Evolutionary conservation across 179 eudicot genomes (phyloP).

Genomic region (Beta corolliflora): DNA sequence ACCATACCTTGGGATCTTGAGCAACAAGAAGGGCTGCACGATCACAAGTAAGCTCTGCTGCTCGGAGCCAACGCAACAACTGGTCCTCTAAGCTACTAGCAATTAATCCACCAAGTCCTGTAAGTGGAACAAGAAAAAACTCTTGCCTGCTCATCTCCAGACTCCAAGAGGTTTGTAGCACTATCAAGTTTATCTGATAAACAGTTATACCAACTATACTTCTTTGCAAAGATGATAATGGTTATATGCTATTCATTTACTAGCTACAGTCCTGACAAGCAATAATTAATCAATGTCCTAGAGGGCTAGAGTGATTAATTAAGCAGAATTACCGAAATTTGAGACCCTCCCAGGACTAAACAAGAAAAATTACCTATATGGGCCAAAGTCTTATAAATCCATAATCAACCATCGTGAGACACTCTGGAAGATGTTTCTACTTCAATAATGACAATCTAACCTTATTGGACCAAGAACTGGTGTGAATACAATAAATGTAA

Average conservation of each 20-base stretch:
- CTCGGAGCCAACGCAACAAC: slow-evolving; percentile 89
- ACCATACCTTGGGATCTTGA: slow-evolving; percentile 88
- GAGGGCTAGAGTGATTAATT: background rate
- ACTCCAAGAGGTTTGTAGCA: background rate
- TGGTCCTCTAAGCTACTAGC: slow-evolving; percentile 93
- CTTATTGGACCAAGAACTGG: background rate
- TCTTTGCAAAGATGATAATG: background rate
- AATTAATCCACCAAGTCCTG: slow-evolving; percentile 88
- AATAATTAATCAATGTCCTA: background rate
- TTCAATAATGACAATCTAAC: background rate
- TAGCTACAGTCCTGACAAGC: background rate
- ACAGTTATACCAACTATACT: background rate
- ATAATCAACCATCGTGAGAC: background rate
- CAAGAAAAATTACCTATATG: background rate
- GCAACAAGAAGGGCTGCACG: slow-evolving; percentile 99
- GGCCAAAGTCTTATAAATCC: background rate
- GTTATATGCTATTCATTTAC: background rate
- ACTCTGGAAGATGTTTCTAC: background rate
- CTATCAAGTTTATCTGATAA: background rate
- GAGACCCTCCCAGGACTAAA: background rate
- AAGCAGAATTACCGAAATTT: background rate
- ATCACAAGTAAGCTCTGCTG: slow-evolving; percentile 98
- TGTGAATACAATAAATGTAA: background rate
- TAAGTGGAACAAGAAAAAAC: slow-evolving; percentile 13
- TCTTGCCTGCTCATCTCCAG: slow-evolving; percentile 4